phyloP scores from a whole-genome alignment of 768 basidiomycete species.

The Myochromella boudieri region DNA sequence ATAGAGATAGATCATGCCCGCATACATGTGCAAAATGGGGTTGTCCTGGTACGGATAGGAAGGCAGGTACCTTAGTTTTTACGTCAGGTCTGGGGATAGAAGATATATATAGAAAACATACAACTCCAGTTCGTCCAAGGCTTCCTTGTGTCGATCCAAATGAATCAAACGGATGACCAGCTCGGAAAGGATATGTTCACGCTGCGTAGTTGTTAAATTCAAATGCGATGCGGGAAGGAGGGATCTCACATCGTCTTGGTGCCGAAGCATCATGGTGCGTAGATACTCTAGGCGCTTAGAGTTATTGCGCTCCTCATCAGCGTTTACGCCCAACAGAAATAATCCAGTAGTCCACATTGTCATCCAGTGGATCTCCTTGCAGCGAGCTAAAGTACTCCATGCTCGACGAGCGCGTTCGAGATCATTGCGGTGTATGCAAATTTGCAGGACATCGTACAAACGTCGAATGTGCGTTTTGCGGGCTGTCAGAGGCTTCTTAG shows the following conservation, averaged over 20 bases:
- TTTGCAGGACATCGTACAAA: conserved; percentile 70
- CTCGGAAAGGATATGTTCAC: conserved; percentile 74
- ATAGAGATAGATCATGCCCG: conserved; percentile 72
- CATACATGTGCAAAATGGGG: conserved; percentile 76
- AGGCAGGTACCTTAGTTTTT: conserved; percentile 68
- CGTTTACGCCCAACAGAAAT: conserved; percentile 44
- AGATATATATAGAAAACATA: conserved; percentile 33
- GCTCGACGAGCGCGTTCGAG: conserved; percentile 60
- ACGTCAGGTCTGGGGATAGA: conserved; percentile 2
- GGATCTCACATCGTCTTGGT: conserved; percentile 60
- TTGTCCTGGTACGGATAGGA: conserved; percentile 88
- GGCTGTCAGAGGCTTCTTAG: conserved; percentile 48
- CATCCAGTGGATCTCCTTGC: conserved; percentile 78
- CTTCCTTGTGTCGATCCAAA: conserved; percentile 57
- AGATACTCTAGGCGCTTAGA: conserved; percentile 56
- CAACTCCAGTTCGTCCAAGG: conserved; percentile 86
- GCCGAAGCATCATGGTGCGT: conserved; percentile 69
- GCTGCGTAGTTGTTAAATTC: conserved; percentile 39
- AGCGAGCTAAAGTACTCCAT: conserved; percentile 74
- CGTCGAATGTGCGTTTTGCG: conserved; percentile 75
- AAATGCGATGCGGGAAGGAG: background rate
- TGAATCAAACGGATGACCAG: conserved; percentile 67
- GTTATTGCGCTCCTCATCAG: conserved; percentile 24
- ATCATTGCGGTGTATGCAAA: conserved; percentile 70
- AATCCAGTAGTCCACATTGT: conserved; percentile 70